phyloP scores from a whole-genome alignment of 2,329 filamentous ascomycete genomes.

The Colletotrichum theobromicola region DNA sequence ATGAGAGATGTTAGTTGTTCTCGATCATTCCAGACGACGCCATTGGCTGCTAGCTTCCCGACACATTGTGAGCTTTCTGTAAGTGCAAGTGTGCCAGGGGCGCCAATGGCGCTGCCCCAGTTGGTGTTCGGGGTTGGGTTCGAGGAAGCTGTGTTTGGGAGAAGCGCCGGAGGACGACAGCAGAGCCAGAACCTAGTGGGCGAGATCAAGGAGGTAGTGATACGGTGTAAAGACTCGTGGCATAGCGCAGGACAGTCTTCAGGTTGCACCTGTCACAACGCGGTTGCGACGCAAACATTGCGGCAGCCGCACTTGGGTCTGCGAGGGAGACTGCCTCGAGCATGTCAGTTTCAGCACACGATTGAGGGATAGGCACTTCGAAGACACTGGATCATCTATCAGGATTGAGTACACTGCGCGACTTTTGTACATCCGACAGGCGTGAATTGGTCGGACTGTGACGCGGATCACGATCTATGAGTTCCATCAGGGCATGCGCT shows the following conservation, averaged over 20 bases:
- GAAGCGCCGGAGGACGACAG: background rate
- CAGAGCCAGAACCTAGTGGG: background rate
- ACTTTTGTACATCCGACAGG: background rate
- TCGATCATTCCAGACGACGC: background rate
- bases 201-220: background rate
- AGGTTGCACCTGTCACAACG: background rate
- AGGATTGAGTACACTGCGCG: background rate
- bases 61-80: background rate
- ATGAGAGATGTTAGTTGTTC: background rate
- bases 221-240: slow-evolving; percentile 7
- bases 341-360: background rate
- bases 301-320: background rate
- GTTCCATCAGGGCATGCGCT: background rate
- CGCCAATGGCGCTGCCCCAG: background rate
- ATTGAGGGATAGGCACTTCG: background rate
- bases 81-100: background rate
- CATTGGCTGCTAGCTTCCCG: background rate
- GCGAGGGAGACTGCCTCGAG: background rate
- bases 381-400: background rate
- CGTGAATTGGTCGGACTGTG: background rate
- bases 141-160: background rate
- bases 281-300: background rate
- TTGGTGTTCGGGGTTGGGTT: background rate
- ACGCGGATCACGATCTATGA: background rate
- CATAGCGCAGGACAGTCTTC: background rate